Conservation (phyloP, 2,329 filamentous ascomycete genomes). For the Bipolaris sorokiniana region DNA sequence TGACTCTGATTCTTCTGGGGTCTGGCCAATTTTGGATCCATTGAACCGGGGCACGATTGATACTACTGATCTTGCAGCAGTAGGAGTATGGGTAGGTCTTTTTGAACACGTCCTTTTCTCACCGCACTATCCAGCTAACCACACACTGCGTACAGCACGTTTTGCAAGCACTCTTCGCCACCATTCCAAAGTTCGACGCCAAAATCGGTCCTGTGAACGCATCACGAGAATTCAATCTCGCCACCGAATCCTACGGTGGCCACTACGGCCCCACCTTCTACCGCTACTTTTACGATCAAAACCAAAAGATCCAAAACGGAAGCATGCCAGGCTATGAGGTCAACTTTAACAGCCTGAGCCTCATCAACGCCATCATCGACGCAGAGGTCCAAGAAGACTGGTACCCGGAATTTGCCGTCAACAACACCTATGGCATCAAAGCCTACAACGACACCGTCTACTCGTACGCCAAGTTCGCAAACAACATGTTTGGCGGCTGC, state of each 20-base stretch:
- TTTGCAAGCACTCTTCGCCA: slow-evolving; percentile 32
- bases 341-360: slow-evolving; percentile 60
- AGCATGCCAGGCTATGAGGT: slow-evolving; percentile 56
- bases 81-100: slow-evolving; percentile 49
- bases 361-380: slow-evolving; percentile 56
- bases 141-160: slow-evolving; percentile 21
- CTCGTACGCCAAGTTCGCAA: slow-evolving; percentile 64
- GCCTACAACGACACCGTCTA: slow-evolving; percentile 65
- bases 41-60: slow-evolving; percentile 59
- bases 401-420: slow-evolving; percentile 60
- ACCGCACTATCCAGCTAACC: not conserved
- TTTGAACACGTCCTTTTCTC: not conserved
- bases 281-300: slow-evolving; percentile 64
- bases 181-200: slow-evolving; percentile 30
- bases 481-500: slow-evolving; percentile 56
- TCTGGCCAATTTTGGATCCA: slow-evolving; percentile 51
- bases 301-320: slow-evolving; percentile 60
- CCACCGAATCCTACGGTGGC: slow-evolving; percentile 60
- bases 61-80: slow-evolving; percentile 63
- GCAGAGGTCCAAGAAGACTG: slow-evolving; percentile 57
- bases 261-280: slow-evolving; percentile 63
- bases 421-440: slow-evolving; percentile 64
- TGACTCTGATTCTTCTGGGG: slow-evolving; percentile 47
- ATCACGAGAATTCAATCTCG: slow-evolving; percentile 57
- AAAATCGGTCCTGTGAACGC: slow-evolving; percentile 46